Conservation (phyloP, 1,284 basidiomycete genomes). For the Kwoniella shivajii region DNA sequence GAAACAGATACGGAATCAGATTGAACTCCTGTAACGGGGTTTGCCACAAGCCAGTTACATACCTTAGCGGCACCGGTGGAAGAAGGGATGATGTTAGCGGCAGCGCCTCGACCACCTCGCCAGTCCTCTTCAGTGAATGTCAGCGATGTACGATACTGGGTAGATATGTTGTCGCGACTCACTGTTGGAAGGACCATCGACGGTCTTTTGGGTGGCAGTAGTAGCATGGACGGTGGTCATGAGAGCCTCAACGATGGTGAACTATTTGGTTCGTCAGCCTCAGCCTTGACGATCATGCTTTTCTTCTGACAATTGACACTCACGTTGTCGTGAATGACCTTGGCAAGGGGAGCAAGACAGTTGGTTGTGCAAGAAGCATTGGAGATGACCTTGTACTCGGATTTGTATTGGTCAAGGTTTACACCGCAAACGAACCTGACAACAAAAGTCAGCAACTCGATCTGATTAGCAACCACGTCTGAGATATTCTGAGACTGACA, state of each 20-base stretch:
- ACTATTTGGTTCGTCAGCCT: constrained; percentile 48
- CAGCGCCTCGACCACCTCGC: constrained; percentile 90
- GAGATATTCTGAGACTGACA: constrained; percentile 57
- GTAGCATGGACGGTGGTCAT: constrained; percentile 99
- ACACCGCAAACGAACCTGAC: constrained; percentile 80
- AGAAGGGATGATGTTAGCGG: constrained; percentile 99
- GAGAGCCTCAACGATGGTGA: constrained; percentile 90
- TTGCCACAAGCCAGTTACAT: too few relatives aligned
- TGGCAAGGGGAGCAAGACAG: constrained; percentile 97
- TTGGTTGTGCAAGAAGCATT: constrained; percentile 99
- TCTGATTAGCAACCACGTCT: too few relatives aligned
- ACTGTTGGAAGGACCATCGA: constrained; percentile 92
- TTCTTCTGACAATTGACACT: too few relatives aligned
- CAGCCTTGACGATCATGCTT: background rate
- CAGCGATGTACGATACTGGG: background rate
- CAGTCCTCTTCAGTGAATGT: constrained; percentile 55
- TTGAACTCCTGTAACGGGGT: too few relatives aligned
- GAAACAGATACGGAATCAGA: too few relatives aligned
- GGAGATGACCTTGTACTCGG: constrained; percentile 90
- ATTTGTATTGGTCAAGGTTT: constrained; percentile 92
- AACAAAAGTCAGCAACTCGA: background rate
- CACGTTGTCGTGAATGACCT: constrained; percentile 89
- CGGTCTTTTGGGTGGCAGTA: constrained; percentile 99
- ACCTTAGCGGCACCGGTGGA: constrained; percentile 97
- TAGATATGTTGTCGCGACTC: constrained; percentile 1